A percentile compares a stretch with the other conserved stretches of the same genome.
These are phyloP conservation scores for Mollisiaceae sp. DNA, from an alignment of 2,329 filamentous ascomycete genomes.

Conservation along the genomic window DNA sequence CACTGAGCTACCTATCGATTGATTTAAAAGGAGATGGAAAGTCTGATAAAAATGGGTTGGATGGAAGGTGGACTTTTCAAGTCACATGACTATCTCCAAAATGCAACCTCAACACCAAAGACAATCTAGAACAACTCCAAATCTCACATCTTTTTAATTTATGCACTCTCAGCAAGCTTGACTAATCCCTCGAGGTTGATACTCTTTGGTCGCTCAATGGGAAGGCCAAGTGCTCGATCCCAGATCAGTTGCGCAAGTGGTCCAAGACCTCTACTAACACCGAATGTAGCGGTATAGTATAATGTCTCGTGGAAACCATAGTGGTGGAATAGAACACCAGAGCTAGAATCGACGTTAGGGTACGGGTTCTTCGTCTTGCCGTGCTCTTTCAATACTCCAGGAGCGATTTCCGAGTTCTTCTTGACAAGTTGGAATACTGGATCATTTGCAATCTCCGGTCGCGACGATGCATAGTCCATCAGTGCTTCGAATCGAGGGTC, in stretches of 20 bases:
- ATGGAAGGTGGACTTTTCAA: not conserved
- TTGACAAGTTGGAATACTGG: slow-evolving; percentile 94
- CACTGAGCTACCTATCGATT: not conserved
- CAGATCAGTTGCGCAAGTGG: slow-evolving; percentile 94
- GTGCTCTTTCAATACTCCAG: slow-evolving; percentile 88
- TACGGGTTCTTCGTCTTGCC: slow-evolving; percentile 99
- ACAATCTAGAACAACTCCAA: not conserved
- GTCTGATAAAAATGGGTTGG: not conserved
- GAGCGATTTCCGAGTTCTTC: slow-evolving; percentile 90
- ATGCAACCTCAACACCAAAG: not conserved
- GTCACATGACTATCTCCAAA: slow-evolving; percentile 1
- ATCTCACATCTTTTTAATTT: slow-evolving; percentile 3
- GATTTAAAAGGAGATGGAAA: not conserved
- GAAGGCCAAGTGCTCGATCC: slow-evolving; percentile 91
- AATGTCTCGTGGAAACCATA: slow-evolving; percentile 97
- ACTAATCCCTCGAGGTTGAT: slow-evolving; percentile 90
- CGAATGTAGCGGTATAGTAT: slow-evolving; percentile 84
- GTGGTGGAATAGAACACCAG: slow-evolving; percentile 95
- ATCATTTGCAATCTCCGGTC: slow-evolving; percentile 83
- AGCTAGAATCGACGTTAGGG: slow-evolving; percentile 93
- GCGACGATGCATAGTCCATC: slow-evolving; percentile 90
- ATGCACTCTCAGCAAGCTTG: slow-evolving; percentile 59
- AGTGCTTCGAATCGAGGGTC: slow-evolving; percentile 95
- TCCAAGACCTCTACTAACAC: slow-evolving; percentile 74
- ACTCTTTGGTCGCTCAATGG: slow-evolving; percentile 97